A percentile compares a stretch with the other conserved stretches of the same genome.
phyloP scores from a whole-genome alignment of 1,284 basidiomycete species.

The Cutaneotrichosporon sp. region DNA sequence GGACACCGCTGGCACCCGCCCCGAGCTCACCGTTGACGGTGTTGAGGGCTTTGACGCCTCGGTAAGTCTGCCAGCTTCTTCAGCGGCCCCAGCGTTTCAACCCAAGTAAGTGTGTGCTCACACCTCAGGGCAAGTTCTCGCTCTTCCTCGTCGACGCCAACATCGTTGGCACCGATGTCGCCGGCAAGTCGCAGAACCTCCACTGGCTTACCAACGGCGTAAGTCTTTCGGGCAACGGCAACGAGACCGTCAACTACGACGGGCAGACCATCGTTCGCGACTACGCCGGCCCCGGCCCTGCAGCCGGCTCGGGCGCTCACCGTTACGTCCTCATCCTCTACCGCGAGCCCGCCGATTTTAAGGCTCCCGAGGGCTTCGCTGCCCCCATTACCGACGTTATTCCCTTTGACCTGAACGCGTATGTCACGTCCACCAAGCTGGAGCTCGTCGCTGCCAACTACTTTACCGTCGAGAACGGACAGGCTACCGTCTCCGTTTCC shows the following conservation, averaged over 20 bases:
- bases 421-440: slow-evolving; percentile 40
- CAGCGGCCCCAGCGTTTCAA: background rate
- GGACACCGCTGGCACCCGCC: background rate
- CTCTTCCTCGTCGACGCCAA: slow-evolving; percentile 64
- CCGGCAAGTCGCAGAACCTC: slow-evolving; percentile 54
- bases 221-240: slow-evolving; percentile 41
- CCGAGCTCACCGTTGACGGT: slow-evolving; percentile 1
- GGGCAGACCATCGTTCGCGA: slow-evolving; percentile 49
- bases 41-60: background rate
- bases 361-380: slow-evolving; percentile 59
- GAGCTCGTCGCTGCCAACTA: slow-evolving; percentile 56
- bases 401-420: slow-evolving; percentile 51
- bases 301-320: slow-evolving; percentile 63
- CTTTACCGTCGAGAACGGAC: slow-evolving; percentile 69
- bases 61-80: background rate
- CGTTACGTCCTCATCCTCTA: slow-evolving; percentile 49
- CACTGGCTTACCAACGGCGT: slow-evolving; percentile 73
- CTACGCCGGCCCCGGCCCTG: slow-evolving; percentile 68
- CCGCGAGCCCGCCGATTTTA: slow-evolving; percentile 51
- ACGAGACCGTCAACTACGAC: slow-evolving; percentile 9
- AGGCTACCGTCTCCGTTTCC: slow-evolving; percentile 50
- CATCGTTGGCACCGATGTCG: slow-evolving; percentile 55
- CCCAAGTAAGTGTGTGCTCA: slow-evolving; percentile 33
- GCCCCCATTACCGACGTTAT: slow-evolving; percentile 58
- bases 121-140: slow-evolving; percentile 50